Conservation (phyloP, 192 early-diverging fungal genomes). For the Linnemannia exigua region DNA sequence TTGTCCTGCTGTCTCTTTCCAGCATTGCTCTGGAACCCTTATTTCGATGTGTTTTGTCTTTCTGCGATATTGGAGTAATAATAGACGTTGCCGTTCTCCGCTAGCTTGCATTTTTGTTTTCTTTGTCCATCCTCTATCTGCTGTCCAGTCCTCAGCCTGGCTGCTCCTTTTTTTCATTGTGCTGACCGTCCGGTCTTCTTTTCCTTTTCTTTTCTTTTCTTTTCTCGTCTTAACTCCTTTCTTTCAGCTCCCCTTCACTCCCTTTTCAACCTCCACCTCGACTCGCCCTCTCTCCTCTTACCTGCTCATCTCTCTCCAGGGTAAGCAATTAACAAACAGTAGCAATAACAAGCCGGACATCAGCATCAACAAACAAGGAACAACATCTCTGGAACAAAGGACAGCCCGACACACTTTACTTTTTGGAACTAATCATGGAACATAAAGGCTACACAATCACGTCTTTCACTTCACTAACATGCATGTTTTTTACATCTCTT, state of each 20-base stretch:
- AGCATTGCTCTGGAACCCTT: too few species aligned
- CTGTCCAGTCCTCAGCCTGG: neutral
- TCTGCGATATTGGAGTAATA: neutral
- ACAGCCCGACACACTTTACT: neutral
- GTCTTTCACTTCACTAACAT: neutral
- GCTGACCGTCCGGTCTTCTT: neutral
- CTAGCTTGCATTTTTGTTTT: neutral
- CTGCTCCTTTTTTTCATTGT: neutral
- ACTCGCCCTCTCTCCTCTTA: neutral
- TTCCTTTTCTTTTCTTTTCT: conserved; percentile 2
- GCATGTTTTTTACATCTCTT: neutral
- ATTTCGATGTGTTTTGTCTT: neutral
- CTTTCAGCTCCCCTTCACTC: neutral
- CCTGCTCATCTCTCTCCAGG: neutral
- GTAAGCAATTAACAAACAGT: neutral
- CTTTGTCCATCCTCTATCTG: neutral
- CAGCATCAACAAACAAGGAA: neutral
- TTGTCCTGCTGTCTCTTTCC: neutral
- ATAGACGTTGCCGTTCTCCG: too few species aligned
- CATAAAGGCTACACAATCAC: neutral
- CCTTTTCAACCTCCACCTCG: neutral
- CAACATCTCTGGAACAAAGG: neutral
- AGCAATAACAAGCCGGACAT: neutral
- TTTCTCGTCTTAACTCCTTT: neutral
- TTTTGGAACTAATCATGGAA: neutral